A percentile compares a stretch with the other conserved stretches of the same genome.
Evolutionary conservation across 345 rosid species (phyloP).

Genomic region (Citrus sp.): DNA sequence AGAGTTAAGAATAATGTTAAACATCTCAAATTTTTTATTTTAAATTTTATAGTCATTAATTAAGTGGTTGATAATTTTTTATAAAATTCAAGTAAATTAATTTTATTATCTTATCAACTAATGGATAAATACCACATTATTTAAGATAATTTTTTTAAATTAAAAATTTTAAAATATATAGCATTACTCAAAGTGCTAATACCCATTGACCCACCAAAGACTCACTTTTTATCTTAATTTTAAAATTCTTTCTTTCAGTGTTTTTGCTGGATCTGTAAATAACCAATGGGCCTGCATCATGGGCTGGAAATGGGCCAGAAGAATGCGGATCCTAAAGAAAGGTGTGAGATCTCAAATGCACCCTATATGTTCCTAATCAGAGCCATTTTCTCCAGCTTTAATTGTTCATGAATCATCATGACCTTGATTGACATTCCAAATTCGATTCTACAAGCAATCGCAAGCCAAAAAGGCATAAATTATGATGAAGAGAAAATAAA

Average conservation of each 20-base stretch:
- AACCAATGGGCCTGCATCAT: not conserved
- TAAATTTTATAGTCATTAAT: too few species aligned
- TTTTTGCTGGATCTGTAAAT: not conserved
- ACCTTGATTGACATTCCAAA: too few species aligned
- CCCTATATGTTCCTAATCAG: too few species aligned
- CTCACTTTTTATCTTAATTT: too few species aligned
- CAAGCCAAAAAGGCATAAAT: not conserved
- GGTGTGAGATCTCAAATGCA: not conserved
- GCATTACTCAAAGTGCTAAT: rapidly evolving
- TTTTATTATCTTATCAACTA: too few species aligned
- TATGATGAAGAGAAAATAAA: not conserved
- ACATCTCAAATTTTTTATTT: rapidly evolving
- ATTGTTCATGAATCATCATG: too few species aligned
- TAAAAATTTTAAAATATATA: too few species aligned
- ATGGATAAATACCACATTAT: rapidly evolving
- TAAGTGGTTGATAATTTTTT: too few species aligned
- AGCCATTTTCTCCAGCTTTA: too few species aligned
- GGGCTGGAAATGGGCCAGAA: not conserved
- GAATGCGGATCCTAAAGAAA: not conserved
- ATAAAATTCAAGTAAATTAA: too few species aligned
- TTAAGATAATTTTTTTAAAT: rapidly evolving
- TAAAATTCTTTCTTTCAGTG: too few species aligned
- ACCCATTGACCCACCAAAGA: not conserved
- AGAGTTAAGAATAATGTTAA: rapidly evolving
- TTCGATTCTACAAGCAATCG: too few species aligned